These are phyloP conservation scores for Moesziomyces parantarcticus DNA, from an alignment of 1,284 basidiomycete species.

Conservation along the genomic window DNA sequence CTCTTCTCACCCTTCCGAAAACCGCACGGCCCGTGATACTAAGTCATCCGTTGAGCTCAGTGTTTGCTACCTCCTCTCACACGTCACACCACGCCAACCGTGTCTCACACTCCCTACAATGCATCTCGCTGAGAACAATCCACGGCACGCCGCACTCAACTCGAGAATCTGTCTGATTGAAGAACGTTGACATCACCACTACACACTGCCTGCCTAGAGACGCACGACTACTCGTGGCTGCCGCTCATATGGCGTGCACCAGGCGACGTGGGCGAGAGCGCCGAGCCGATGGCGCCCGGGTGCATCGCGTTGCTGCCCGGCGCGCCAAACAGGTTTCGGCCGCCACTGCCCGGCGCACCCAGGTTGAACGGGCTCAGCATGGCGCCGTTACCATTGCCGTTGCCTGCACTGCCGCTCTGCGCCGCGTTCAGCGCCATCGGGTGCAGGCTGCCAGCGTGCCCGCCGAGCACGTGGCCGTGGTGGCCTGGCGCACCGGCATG, in stretches of 20 bases:
- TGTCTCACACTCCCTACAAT: no score
- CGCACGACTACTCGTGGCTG: constrained; percentile 20
- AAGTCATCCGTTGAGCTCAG: no score
- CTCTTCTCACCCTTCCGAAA: no score
- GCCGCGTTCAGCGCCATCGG: constrained; percentile 10
- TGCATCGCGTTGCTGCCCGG: constrained; percentile 33
- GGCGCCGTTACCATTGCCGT: constrained; percentile 8
- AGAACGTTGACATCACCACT: background rate
- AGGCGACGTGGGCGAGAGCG: constrained; percentile 43
- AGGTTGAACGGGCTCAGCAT: constrained; percentile 36
- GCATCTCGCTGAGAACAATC: no score
- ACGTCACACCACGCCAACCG: no score
- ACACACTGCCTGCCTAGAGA: background rate
- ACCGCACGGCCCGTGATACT: no score
- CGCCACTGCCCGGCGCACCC: constrained; percentile 32
- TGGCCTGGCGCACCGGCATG: constrained; percentile 16
- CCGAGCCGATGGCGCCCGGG: constrained; percentile 42
- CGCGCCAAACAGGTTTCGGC: constrained; percentile 41
- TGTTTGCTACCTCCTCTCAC: no score
- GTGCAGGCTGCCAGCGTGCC: constrained; percentile 17
- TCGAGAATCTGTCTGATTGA: constrained; percentile 10
- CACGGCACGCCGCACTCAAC: no score
- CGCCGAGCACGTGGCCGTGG: constrained; percentile 23
- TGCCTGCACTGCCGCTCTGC: constrained; percentile 10
- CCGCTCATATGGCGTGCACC: constrained; percentile 32